These are phyloP conservation scores for Cornus controversa DNA, from an alignment of 148 eudicot genomes.

Conservation along the genomic window DNA sequence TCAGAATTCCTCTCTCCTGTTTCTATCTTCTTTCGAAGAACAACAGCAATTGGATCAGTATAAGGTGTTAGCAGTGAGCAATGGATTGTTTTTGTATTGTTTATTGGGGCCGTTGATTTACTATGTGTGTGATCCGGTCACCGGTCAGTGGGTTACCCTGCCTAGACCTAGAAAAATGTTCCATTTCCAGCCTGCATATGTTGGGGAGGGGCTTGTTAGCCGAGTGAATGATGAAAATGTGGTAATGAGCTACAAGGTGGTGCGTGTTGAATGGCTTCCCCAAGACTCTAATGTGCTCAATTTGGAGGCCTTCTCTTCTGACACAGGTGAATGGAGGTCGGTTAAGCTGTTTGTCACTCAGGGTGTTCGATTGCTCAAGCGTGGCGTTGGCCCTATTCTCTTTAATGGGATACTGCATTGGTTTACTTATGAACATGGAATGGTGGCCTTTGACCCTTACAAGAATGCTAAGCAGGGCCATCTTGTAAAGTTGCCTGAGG, in stretches of 20 bases:
- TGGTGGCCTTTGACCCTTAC: conserved; percentile 21
- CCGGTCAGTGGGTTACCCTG: conserved; percentile 17
- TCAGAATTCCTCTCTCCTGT: conserved; percentile 10
- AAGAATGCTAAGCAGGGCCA: conserved; percentile 3
- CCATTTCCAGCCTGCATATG: conserved; percentile 9
- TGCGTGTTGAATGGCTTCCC: conserved; percentile 12
- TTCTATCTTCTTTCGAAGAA: conserved; percentile 16
- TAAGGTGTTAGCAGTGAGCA: conserved; percentile 17
- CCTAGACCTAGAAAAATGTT: background rate
- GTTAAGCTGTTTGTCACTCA: background rate
- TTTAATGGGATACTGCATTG: conserved; percentile 22
- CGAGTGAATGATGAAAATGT: conserved; percentile 5
- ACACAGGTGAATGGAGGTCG: conserved; percentile 10
- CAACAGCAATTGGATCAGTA: conserved; percentile 17
- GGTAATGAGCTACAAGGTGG: conserved; percentile 18
- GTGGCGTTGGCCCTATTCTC: conserved; percentile 10
- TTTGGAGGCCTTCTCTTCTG: conserved; percentile 15
- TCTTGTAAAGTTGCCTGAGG: conserved; percentile 9
- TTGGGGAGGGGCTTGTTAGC: conserved; percentile 17
- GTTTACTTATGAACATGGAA: conserved; percentile 12
- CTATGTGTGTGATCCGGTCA: conserved; percentile 21
- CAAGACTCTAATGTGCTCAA: background rate
- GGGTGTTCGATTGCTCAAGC: conserved; percentile 8
- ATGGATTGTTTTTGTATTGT: conserved; percentile 23
- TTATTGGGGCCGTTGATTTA: conserved; percentile 19